Evolutionary conservation across 495 filamentous ascomycete species (phyloP).

Genomic region (Hyphodiscus hymeniophilus): DNA sequence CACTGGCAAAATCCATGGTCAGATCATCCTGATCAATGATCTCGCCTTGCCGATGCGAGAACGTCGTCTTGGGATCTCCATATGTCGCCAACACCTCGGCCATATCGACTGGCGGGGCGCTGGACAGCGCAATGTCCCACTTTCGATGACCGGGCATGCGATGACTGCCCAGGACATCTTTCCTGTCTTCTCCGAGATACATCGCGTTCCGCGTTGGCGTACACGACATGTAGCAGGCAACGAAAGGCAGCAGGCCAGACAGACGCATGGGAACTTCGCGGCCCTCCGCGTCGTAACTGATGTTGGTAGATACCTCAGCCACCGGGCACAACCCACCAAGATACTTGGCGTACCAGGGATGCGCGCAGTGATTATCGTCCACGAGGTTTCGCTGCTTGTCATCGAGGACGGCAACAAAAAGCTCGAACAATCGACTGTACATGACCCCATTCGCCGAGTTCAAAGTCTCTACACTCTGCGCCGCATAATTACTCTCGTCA

Average conservation of each 20-base stretch:
- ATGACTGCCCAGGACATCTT: slow-evolving; percentile 35
- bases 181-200: slow-evolving; percentile 34
- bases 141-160: slow-evolving; percentile 33
- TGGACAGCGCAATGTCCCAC: slow-evolving; percentile 9
- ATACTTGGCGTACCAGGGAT: slow-evolving; percentile 1
- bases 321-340: slow-evolving; percentile 13
- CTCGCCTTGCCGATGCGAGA: slow-evolving; percentile 8
- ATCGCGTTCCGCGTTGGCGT: slow-evolving; percentile 29
- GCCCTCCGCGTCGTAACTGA: slow-evolving; percentile 10
- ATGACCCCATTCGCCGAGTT: slow-evolving; percentile 16
- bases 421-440: slow-evolving; percentile 29
- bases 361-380: slow-evolving; percentile 8
- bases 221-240: slow-evolving; percentile 31
- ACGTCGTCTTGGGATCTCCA: slow-evolving; percentile 12
- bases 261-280: slow-evolving; percentile 23
- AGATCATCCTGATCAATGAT: slow-evolving; percentile 10
- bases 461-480: slow-evolving; percentile 26
- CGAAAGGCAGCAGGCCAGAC: slow-evolving; percentile 35
- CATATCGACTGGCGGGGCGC: background rate
- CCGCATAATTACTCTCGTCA: slow-evolving; percentile 27
- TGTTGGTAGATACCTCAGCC: background rate
- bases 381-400: slow-evolving; percentile 6
- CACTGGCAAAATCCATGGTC: slow-evolving; percentile 1
- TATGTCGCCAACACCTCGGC: background rate
- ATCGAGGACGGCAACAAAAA: slow-evolving; percentile 26